These are phyloP conservation scores for Chenopodium quinoa DNA, from an alignment of 148 eudicot genomes.

Conservation along the genomic window DNA sequence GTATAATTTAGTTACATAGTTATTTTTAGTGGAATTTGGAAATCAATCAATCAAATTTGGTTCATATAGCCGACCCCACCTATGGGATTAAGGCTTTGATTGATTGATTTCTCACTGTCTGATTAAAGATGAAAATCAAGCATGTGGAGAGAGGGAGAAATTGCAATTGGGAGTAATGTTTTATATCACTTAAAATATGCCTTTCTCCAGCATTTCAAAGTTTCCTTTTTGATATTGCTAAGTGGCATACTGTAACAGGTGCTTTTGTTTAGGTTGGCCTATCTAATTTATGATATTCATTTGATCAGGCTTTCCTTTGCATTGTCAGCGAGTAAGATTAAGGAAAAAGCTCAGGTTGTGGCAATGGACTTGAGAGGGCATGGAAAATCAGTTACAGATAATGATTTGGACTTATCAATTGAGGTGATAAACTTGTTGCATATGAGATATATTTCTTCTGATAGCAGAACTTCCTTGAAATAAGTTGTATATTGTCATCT, in stretches of 20 bases:
- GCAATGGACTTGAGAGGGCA: conserved; percentile 97
- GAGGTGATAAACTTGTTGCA: conserved; percentile 45
- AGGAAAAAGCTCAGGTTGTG: conserved; percentile 85
- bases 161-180: not conserved
- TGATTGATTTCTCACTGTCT: not conserved
- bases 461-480: conserved; percentile 1
- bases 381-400: conserved; percentile 81
- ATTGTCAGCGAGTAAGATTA: conserved; percentile 65
- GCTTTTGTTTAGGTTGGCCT: not conserved
- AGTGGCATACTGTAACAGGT: not conserved
- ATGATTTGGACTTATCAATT: conserved; percentile 79
- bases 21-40: too few species aligned
- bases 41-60: too few species aligned
- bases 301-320: conserved; percentile 92
- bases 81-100: too few species aligned
- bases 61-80: too few species aligned
- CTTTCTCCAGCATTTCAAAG: not conserved
- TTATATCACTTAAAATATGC: not conserved
- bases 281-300: conserved; percentile 29
- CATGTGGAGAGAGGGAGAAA: not conserved
- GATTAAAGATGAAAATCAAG: not conserved
- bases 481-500: conserved; percentile 25
- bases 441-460: not conserved
- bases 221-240: not conserved
- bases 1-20: not conserved